Evolutionary conservation across 768 basidiomycete species (phyloP).

Genomic region (Tylopilus rubrobrunneus): DNA sequence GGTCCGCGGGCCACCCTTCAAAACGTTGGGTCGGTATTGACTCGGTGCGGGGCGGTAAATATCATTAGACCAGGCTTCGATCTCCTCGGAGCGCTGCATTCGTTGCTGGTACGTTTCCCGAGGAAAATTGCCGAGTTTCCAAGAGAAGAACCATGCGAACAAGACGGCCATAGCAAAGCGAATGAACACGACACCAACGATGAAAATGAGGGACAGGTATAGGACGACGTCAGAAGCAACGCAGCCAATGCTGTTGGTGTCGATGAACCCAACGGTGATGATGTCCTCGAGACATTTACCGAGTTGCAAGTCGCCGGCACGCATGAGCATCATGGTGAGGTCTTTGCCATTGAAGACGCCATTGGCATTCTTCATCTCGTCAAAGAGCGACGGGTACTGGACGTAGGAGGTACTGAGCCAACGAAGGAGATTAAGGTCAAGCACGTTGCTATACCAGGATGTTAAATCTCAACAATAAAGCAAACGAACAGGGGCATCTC

Average conservation of each 20-base stretch:
- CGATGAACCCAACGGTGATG: conserved; percentile 87
- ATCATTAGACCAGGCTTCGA: conserved; percentile 95
- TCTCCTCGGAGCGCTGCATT: conserved; percentile 83
- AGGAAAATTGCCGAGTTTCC: conserved; percentile 90
- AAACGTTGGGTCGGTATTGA: conserved; percentile 84
- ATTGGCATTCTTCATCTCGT: conserved; percentile 64
- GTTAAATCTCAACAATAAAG: conserved; percentile 4
- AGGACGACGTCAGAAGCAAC: conserved; percentile 94
- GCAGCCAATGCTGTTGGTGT: conserved; percentile 92
- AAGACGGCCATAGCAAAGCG: conserved; percentile 96
- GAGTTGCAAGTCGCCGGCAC: conserved; percentile 60
- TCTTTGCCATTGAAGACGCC: conserved; percentile 80
- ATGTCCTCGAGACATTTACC: conserved; percentile 86
- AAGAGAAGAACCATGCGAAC: conserved; percentile 98
- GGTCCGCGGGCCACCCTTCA: conserved; percentile 57
- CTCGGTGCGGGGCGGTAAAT: conserved; percentile 93
- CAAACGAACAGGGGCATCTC: conserved; percentile 33
- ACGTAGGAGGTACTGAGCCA: conserved; percentile 84
- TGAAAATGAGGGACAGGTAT: conserved; percentile 93
- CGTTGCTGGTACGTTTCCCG: conserved; percentile 90
- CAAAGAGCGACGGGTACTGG: conserved; percentile 78
- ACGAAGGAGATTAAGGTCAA: conserved; percentile 81
- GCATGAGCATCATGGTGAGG: conserved; percentile 80
- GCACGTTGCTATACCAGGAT: conserved; percentile 56
- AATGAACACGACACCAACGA: conserved; percentile 93